These are phyloP conservation scores for Aspergillus phoenicis DNA, from an alignment of 2,329 filamentous ascomycete species.

Conservation along the genomic window DNA sequence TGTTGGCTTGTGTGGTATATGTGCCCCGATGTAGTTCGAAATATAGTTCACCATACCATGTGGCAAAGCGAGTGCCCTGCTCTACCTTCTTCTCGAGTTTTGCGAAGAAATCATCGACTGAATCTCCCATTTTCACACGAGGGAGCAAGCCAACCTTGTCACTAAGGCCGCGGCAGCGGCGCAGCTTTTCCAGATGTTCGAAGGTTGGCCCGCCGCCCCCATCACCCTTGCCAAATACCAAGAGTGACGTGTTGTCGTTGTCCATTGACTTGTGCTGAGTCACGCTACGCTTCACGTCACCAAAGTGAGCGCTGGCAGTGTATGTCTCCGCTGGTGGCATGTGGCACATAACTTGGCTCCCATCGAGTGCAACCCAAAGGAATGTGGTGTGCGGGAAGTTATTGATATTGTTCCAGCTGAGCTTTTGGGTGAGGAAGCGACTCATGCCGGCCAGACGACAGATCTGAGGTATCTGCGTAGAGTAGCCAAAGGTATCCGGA, in stretches of 20 bases:
- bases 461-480: constrained; percentile 88
- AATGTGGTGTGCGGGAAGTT: constrained; percentile 98
- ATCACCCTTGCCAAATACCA: constrained; percentile 96
- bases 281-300: constrained; percentile 86
- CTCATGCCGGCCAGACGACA: constrained; percentile 95
- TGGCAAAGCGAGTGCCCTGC: constrained; percentile 71
- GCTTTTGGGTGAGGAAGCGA: constrained; percentile 94
- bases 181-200: constrained; percentile 91
- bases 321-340: constrained; percentile 97
- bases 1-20: constrained; percentile 96
- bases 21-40: constrained; percentile 97
- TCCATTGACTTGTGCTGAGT: constrained; percentile 94
- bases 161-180: constrained; percentile 86
- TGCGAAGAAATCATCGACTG: constrained; percentile 93
- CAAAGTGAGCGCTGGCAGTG: constrained; percentile 90
- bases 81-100: constrained; percentile 75
- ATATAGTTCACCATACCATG: constrained; percentile 98
- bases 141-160: constrained; percentile 83
- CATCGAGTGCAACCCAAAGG: constrained; percentile 96
- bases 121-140: constrained; percentile 82
- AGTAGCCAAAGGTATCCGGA: constrained; percentile 97
- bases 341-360: constrained; percentile 94
- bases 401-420: constrained; percentile 99
- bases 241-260: constrained; percentile 83
- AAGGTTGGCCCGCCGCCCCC: constrained; percentile 94